phyloP scores from a whole-genome alignment of 805 yeast genomes.

The Candida adriatica region DNA sequence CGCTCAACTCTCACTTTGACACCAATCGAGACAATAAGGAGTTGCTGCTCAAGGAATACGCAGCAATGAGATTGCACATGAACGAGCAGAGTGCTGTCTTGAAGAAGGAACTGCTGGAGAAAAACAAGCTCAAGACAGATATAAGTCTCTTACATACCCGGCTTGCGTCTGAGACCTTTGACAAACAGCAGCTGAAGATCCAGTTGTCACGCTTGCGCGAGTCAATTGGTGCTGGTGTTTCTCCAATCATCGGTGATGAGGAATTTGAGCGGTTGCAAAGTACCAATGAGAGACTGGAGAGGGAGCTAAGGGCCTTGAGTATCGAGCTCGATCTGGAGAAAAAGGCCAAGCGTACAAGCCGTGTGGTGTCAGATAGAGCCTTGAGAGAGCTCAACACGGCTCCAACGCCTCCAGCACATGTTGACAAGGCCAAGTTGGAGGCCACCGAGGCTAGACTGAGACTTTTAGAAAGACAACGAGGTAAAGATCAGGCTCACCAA shows the following conservation, averaged over 20 bases:
- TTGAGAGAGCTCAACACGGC: slow-evolving; percentile 34
- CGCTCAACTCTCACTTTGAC: slow-evolving; percentile 17
- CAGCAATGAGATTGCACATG: slow-evolving; percentile 41
- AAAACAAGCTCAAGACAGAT: slow-evolving; percentile 46
- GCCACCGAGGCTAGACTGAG: slow-evolving; percentile 36
- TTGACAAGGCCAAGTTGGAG: slow-evolving; percentile 35
- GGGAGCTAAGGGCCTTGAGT: slow-evolving; percentile 34
- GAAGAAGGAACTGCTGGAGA: slow-evolving; percentile 37
- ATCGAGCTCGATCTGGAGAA: slow-evolving; percentile 7
- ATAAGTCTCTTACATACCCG: slow-evolving; percentile 53
- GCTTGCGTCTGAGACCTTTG: slow-evolving; percentile 58
- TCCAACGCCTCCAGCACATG: slow-evolving; percentile 29
- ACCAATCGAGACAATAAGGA: slow-evolving; percentile 22
- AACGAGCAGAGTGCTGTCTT: slow-evolving; percentile 45
- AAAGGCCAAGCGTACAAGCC: slow-evolving; percentile 33
- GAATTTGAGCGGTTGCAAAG: slow-evolving; percentile 14
- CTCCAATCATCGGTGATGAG: slow-evolving; percentile 21
- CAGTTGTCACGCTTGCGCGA: slow-evolving; percentile 30
- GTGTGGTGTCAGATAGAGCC: slow-evolving; percentile 39
- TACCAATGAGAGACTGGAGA: slow-evolving; percentile 25
- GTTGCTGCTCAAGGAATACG: slow-evolving; percentile 32
- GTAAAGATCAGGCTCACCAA: no score
- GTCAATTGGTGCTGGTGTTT: slow-evolving; percentile 12
- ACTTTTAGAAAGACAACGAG: no score
- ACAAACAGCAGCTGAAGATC: slow-evolving; percentile 41